Evolutionary conservation across 768 basidiomycete genomes (phyloP).

Genomic region (Cystobasidium onofrii): DNA sequence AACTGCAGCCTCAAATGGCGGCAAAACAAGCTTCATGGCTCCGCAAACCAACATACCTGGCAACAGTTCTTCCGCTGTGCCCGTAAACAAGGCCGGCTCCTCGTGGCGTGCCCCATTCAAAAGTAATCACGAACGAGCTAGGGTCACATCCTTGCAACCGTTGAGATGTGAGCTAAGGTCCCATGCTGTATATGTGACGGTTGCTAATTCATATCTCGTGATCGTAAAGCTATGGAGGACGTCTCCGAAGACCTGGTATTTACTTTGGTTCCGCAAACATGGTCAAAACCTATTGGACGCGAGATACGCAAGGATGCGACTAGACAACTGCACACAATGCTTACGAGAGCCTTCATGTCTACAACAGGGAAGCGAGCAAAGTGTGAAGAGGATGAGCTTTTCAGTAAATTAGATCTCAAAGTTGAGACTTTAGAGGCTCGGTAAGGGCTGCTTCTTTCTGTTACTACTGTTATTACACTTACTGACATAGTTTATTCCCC

Average conservation of each 20-base stretch:
- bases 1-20: neutral
- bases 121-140: neutral
- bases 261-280: neutral
- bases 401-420: neutral
- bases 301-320: constrained; percentile 6
- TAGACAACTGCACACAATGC: neutral
- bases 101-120: neutral
- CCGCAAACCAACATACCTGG: neutral
- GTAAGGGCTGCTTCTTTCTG: neutral
- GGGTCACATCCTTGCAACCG: neutral
- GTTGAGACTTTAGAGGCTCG: neutral
- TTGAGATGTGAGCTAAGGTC: neutral
- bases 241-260: neutral
- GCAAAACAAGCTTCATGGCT: neutral
- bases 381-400: constrained; percentile 15
- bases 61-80: neutral
- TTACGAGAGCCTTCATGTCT: neutral
- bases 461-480: neutral
- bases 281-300: neutral
- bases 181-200: neutral
- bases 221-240: neutral
- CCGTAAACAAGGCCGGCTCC: neutral
- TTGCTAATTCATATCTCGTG: neutral
- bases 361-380: neutral
- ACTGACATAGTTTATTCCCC: neutral